Conservation (phyloP, 257 asterid genomes). For the Jacaranda copaia region DNA sequence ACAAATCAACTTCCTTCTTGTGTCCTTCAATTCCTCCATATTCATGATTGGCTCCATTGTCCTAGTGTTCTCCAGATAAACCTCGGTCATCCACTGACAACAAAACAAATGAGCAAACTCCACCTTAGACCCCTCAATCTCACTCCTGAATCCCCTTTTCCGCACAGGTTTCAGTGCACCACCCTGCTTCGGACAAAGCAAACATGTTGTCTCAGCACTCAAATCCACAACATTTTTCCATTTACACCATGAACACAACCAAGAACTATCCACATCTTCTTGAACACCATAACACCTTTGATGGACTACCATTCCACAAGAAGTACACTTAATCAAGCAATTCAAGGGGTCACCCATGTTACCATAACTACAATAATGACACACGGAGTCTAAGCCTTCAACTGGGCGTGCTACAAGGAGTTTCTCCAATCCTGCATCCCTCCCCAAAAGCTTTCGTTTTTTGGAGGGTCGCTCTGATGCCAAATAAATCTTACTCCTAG, state of each 20-base stretch:
- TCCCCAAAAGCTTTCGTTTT: conserved; percentile 89
- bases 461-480: conserved; percentile 88
- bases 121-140: conserved; percentile 42
- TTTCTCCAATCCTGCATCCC: conserved; percentile 92
- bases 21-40: conserved; percentile 70
- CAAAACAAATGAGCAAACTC: conserved; percentile 93
- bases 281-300: conserved; percentile 97
- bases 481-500: conserved; percentile 81
- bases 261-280: conserved; percentile 71
- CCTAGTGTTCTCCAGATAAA: conserved; percentile 79
- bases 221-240: conserved; percentile 48
- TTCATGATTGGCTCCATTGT: conserved; percentile 91
- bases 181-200: conserved; percentile 85
- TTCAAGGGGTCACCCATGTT: conserved; percentile 72
- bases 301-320: conserved; percentile 87
- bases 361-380: conserved; percentile 88
- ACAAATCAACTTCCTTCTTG: conserved; percentile 79
- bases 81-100: conserved; percentile 96
- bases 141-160: conserved; percentile 46
- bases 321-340: conserved; percentile 68
- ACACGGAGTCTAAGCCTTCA: conserved; percentile 70
- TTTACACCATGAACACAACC: conserved; percentile 96
- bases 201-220: conserved; percentile 63
- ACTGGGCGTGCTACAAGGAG: conserved; percentile 80
- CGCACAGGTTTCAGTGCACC: conserved; percentile 91